Evolutionary conservation across 2,329 filamentous ascomycete genomes (phyloP).

Genomic region (Stachybotrys chartarum): DNA sequence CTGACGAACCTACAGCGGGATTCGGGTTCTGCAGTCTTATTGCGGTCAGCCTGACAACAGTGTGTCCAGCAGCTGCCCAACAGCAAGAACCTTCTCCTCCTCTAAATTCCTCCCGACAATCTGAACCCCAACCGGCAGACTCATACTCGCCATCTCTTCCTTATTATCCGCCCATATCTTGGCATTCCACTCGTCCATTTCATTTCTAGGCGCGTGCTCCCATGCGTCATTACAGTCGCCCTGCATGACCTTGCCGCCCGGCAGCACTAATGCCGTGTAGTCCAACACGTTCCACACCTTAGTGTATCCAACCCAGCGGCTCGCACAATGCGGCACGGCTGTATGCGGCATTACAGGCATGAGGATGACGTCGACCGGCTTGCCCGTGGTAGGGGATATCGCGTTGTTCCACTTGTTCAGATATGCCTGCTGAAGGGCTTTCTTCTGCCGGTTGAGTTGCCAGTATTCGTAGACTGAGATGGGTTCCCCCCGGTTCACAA

Average conservation of each 20-base stretch:
- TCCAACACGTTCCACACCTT: constrained; percentile 22
- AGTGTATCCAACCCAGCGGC: constrained; percentile 40
- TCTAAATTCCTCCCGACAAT: constrained; percentile 14
- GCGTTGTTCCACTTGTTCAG: constrained; percentile 50
- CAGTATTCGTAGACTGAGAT: constrained; percentile 61
- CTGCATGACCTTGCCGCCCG: constrained; percentile 26
- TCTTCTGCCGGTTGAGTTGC: constrained; percentile 56
- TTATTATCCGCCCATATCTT: constrained; percentile 8
- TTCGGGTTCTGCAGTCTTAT: not conserved
- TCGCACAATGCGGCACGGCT: constrained; percentile 35
- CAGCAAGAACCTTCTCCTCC: not conserved
- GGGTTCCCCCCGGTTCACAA: constrained; percentile 43
- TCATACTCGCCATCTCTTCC: constrained; percentile 9
- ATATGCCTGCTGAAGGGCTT: constrained; percentile 31
- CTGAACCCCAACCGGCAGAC: constrained; percentile 40
- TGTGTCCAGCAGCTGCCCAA: not conserved
- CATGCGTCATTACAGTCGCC: constrained; percentile 27
- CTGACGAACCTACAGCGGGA: too few species aligned
- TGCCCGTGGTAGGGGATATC: constrained; percentile 32
- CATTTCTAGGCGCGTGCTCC: constrained; percentile 4
- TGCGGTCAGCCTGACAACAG: not conserved
- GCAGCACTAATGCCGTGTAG: constrained; percentile 17
- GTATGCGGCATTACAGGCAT: constrained; percentile 55
- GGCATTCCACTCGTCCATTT: constrained; percentile 11
- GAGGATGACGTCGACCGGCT: constrained; percentile 46